Evolutionary conservation across 495 filamentous ascomycete species (phyloP).

Genomic region (Penicillium maclennaniae): DNA sequence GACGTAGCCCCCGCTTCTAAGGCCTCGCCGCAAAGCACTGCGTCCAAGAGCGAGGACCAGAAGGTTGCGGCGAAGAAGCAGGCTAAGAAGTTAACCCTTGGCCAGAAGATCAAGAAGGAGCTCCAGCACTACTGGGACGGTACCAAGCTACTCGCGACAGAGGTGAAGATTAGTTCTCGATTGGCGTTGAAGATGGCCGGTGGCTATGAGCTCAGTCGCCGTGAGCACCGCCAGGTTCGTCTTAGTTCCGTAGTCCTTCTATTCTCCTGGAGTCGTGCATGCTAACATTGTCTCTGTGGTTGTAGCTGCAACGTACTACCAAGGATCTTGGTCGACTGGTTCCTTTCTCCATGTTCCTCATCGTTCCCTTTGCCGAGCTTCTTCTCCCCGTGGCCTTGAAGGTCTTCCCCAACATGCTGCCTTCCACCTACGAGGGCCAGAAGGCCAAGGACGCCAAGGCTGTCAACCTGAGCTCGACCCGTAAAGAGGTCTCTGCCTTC

Average conservation of each 20-base stretch:
- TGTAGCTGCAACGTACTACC: slow-evolving; percentile 78
- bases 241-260: neutral
- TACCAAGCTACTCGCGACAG: slow-evolving; percentile 91
- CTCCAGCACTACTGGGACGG: slow-evolving; percentile 96
- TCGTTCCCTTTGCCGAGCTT: slow-evolving; percentile 93
- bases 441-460: slow-evolving; percentile 86
- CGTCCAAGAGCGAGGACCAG: slow-evolving; percentile 45
- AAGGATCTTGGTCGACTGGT: slow-evolving; percentile 90
- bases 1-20: slow-evolving; percentile 42
- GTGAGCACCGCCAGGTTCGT: slow-evolving; percentile 80
- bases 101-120: slow-evolving; percentile 92
- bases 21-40: slow-evolving; percentile 39
- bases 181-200: slow-evolving; percentile 95
- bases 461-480: slow-evolving; percentile 72
- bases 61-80: slow-evolving; percentile 70
- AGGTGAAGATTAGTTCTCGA: slow-evolving; percentile 86
- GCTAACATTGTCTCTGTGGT: slow-evolving; percentile 11
- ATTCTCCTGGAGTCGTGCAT: neutral
- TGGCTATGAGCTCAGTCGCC: slow-evolving; percentile 91
- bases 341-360: slow-evolving; percentile 94
- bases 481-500: slow-evolving; percentile 92
- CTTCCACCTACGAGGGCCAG: slow-evolving; percentile 94
- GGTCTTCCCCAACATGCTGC: slow-evolving; percentile 93
- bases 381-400: slow-evolving; percentile 91
- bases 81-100: slow-evolving; percentile 78